Evolutionary conservation across 768 basidiomycete species (phyloP), one percentile per base, ranked within the genome.

Genomic region (Russula dissimulans): DNA sequence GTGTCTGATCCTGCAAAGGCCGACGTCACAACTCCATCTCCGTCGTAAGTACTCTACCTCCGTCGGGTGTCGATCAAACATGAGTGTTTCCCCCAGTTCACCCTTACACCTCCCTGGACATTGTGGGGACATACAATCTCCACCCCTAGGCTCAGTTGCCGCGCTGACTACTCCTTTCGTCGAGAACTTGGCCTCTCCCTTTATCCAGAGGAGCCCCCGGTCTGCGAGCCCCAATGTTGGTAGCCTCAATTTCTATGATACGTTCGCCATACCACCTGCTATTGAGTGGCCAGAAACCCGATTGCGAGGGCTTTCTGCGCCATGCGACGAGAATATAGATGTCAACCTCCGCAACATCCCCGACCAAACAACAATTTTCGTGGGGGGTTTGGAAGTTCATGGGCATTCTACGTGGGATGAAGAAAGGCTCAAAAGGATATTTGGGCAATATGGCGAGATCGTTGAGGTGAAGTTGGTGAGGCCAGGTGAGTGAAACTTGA

Each of bases 311-410:
- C n/a, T 36, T 6, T 14, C 38, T 15, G 47, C 31, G 14, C 34
- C 39, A n/a, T 46, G 32, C 29, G 61, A 56, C 44, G 53, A 68
- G 63, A 54, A 60, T 8, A 8, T 51, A 22, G 47, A 57, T 42
- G 22, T 42, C 26, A 68, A 69, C n/a, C 4, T 5, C 7, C 72
- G 75, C 36, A 72, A 74, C 57, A 76, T 79, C 26, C 69, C 85
- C 14, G 87, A 90, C 68, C 85, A 84, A 0, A 81, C 78, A 3
- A 83, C 86, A 1, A 75, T 91, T 32, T 91, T 90, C 68, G 85
- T 90, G 32, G 89, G 89, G 7, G 87, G 87, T 5, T 76, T 91
- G 46, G 84, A 86, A 65, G 79, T 82, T 67, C 77, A 76, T 65
- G 85, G 83, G 5, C 76, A 82, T 3, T 75, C 75, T 31, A 80